phyloP scores from a whole-genome alignment of 2,329 filamentous ascomycete genomes.

The Fragosphaeria purpurea region DNA sequence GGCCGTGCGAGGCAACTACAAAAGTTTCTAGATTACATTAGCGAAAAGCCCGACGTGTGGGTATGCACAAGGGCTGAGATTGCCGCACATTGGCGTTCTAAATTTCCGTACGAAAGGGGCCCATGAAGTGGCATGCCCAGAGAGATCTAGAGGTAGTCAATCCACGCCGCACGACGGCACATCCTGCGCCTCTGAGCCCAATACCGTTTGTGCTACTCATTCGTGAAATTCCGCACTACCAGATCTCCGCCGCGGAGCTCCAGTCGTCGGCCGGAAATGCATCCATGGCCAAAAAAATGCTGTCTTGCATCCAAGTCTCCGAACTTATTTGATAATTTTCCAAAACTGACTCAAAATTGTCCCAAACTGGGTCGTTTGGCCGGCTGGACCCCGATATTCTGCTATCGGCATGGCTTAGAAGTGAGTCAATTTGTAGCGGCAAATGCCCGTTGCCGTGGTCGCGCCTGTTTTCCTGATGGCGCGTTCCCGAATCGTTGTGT shows the following conservation, averaged over 20 bases:
- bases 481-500: not conserved
- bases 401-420: not conserved
- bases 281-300: slow-evolving; percentile 4
- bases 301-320: slow-evolving; percentile 9
- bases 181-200: too few relatives aligned
- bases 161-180: too few relatives aligned
- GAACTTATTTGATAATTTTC: slow-evolving; percentile 5
- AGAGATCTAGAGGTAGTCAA: too few relatives aligned
- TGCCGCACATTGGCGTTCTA: not conserved
- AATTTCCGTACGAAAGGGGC: not conserved
- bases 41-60: not conserved
- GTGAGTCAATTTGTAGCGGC: not conserved
- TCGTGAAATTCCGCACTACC: not conserved
- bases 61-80: not conserved
- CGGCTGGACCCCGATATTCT: not conserved
- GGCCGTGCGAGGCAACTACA: not conserved
- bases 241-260: not conserved
- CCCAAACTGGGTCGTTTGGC: not conserved
- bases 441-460: not conserved
- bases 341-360: slow-evolving; percentile 4
- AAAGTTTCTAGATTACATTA: not conserved
- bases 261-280: not conserved
- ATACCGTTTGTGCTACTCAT: too few relatives aligned
- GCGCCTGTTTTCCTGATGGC: not conserved
- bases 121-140: too few relatives aligned